Conservation (phyloP, 805 yeast genomes). For the Blastobotrys attinorum region DNA sequence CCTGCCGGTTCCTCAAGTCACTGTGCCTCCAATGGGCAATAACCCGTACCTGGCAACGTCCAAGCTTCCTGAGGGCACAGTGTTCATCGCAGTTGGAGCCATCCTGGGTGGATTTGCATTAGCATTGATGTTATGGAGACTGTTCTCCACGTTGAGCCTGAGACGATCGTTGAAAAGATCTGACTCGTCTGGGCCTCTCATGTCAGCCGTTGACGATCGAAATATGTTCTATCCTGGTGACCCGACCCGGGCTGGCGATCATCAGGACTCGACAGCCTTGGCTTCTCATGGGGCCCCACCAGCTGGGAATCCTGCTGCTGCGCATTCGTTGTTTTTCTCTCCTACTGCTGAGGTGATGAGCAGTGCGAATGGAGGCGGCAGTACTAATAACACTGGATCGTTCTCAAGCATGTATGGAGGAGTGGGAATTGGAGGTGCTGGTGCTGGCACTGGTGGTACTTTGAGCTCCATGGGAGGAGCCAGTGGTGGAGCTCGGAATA, state of each 20-base stretch:
- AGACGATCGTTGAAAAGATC: slow-evolving; percentile 44
- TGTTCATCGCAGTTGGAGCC: slow-evolving; percentile 74
- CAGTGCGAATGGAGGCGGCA: slow-evolving; percentile 25
- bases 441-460: slow-evolving; percentile 1
- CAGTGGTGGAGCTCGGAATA: slow-evolving; percentile 12
- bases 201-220: slow-evolving; percentile 8
- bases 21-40: slow-evolving; percentile 48
- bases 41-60: slow-evolving; percentile 60
- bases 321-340: slow-evolving; percentile 49
- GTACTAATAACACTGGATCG: slow-evolving; percentile 5
- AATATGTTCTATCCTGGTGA: slow-evolving; percentile 11
- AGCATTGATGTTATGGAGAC: slow-evolving; percentile 45
- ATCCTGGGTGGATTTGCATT: slow-evolving; percentile 53
- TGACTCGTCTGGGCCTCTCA: slow-evolving; percentile 15
- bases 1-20: slow-evolving; percentile 33
- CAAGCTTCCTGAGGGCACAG: slow-evolving; percentile 61
- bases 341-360: slow-evolving; percentile 72
- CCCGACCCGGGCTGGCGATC: slow-evolving; percentile 14
- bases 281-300: too few relatives aligned
- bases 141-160: slow-evolving; percentile 39
- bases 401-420: too few relatives aligned
- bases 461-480: slow-evolving; percentile 5
- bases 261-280: neutral
- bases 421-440: too few relatives aligned
- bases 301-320: slow-evolving; percentile 5